These are phyloP conservation scores for Castanea sativa DNA, from an alignment of 306 rosid genomes.

Conservation along the genomic window DNA sequence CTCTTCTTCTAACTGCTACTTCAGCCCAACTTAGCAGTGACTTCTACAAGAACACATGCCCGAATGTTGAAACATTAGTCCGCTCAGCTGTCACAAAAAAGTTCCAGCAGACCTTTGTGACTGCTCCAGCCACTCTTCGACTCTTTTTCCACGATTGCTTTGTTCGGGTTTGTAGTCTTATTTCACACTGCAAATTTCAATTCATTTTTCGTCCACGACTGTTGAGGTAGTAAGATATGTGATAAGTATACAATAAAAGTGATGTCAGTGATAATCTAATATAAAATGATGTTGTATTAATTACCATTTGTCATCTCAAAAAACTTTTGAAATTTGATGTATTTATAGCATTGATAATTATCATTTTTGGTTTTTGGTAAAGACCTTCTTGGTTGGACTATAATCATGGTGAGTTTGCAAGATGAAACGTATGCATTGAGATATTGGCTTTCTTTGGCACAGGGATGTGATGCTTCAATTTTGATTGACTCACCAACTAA, in stretches of 20 bases:
- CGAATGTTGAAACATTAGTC: constrained; percentile 43
- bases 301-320: too few species aligned
- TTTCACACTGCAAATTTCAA: not conserved
- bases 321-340: too few species aligned
- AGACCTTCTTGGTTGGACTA: too few species aligned
- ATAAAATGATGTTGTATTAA: too few species aligned
- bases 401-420: not conserved
- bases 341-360: too few species aligned
- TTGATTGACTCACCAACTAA: constrained; percentile 19
- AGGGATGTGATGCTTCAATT: constrained; percentile 47
- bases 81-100: constrained; percentile 27
- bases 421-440: not conserved
- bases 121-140: constrained; percentile 42
- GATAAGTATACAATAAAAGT: too few species aligned
- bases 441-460: not conserved
- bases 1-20: constrained; percentile 14
- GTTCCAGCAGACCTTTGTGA: constrained; percentile 44
- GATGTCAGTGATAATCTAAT: too few species aligned
- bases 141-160: constrained; percentile 47
- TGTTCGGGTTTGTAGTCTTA: constrained; percentile 29
- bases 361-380: too few species aligned
- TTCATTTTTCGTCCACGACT: rapidly evolving
- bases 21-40: constrained; percentile 31
- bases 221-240: not conserved
- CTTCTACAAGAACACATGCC: constrained; percentile 34